Conservation (phyloP, 306 rosid species). For the Calophaca sinica region DNA sequence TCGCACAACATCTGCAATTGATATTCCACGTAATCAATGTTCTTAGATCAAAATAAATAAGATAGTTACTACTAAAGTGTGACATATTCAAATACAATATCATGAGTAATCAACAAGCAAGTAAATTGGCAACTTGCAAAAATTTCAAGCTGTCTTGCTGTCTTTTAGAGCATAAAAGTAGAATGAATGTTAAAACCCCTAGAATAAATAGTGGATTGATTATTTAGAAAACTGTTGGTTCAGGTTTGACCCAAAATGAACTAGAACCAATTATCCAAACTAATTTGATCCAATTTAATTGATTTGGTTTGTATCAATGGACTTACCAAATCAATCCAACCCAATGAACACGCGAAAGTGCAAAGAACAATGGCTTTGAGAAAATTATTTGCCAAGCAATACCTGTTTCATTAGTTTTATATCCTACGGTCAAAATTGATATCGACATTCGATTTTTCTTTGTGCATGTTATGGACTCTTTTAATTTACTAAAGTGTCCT, state of each 20-base stretch:
- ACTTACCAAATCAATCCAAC: too few species aligned
- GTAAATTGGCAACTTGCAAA: constrained; percentile 7
- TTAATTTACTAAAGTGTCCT: background rate
- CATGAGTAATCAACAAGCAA: constrained; percentile 23
- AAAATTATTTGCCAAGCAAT: too few species aligned
- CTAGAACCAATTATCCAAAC: too few species aligned
- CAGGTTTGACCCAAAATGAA: too few species aligned
- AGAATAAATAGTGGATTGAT: background rate
- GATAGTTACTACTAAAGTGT: constrained; percentile 6
- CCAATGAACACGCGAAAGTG: too few species aligned
- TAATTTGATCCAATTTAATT: too few species aligned
- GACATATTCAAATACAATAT: constrained; percentile 20
- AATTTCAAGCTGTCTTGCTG: background rate
- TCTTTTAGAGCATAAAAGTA: constrained; percentile 25
- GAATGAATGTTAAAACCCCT: background rate
- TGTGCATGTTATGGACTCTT: background rate
- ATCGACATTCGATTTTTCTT: background rate
- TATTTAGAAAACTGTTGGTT: background rate
- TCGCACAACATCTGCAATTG: constrained; percentile 75
- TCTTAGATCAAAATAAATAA: constrained; percentile 10
- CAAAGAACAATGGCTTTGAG: too few species aligned
- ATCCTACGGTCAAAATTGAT: background rate
- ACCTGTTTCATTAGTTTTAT: background rate
- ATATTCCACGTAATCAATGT: constrained; percentile 35
- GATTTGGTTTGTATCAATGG: too few species aligned